phyloP scores from a whole-genome alignment of 345 rosid genomes.

The Eucalyptus dawsonii region DNA sequence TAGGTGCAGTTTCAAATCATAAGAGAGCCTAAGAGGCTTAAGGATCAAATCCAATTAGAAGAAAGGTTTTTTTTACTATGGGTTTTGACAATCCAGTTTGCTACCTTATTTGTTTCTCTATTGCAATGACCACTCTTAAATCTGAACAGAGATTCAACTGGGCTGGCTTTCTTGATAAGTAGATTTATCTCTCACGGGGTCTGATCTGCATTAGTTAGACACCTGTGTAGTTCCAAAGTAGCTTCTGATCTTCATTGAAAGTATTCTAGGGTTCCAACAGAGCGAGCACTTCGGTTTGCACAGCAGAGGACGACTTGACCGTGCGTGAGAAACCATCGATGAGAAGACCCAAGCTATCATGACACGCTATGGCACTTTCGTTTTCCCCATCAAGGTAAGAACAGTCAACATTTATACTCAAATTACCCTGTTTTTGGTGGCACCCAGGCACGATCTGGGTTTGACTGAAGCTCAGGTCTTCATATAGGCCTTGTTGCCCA shows the following conservation, averaged over 20 bases:
- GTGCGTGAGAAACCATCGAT: not conserved
- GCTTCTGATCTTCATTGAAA: not conserved
- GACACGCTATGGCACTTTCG: not conserved
- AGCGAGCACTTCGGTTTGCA: not conserved
- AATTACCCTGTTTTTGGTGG: not conserved
- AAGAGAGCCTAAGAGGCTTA: not conserved
- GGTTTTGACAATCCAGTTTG: fast-evolving
- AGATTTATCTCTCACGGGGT: not conserved
- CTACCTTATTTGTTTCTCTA: not conserved
- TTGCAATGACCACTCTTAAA: not conserved
- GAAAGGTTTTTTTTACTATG: not conserved
- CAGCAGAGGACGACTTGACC: not conserved
- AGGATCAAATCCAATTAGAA: not conserved
- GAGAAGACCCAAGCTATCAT: not conserved
- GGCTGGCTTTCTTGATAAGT: not conserved
- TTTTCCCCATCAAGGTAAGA: not conserved
- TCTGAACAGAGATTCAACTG: not conserved
- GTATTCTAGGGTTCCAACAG: not conserved
- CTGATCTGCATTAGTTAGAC: not conserved
- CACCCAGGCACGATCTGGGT: not conserved
- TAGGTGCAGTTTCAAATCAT: not conserved
- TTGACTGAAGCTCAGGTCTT: not conserved
- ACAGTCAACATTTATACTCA: not conserved
- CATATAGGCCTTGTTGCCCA: not conserved
- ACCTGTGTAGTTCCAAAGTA: not conserved